Base-by-base conservation (phyloP, 208 protist species). In the Trypanosoma rangeli region DNA sequence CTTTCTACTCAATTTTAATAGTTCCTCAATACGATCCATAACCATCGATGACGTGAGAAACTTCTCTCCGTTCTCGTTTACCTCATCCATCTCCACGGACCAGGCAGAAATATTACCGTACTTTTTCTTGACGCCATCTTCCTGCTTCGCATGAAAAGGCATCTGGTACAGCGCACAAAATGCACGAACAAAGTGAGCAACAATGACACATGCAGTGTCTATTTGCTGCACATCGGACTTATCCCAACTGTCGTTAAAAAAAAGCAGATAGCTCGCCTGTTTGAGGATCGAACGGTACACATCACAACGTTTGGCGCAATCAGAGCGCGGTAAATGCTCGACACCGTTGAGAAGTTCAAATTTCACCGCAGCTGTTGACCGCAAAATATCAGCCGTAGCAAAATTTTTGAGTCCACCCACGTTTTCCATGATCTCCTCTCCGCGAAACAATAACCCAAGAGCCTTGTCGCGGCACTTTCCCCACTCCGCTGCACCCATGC, bases 331-430 rank as follows among this genome's bases (percentile, higher is more conserved):
- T 3, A 93, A 73, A 67, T 93, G 87, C 70, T 89, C 90, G 24
- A 77, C 68, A 46, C 85, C 83, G 59, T 85, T 82, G n/a, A 95
- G 68, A 35, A 95, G 59, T 72, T 92, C 90, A 70, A 95, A 95
- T 28, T 84, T 81, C 3, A 78, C 78, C 15, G 90, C 90, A 69
- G 84, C 92, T 49, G 92, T 73, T 0, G 85, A 68, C 24, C 87
- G 82, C 5, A 92, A 49, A 20, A 85, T n/a, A 57, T 85, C 64
- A 3, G 80, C 49, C 29, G 86, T 85, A 10, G 70, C 59, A 22
- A 73, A 46, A 18, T 64, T 81, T 10, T 64, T 52, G 2, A 73
- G 66, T 20, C 84, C 84, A 31, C 85, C 83, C 26, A 88, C 67
- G 66, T 76, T 85, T 49, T 89, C 79, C 58, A 92, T 68, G 59